Evolutionary conservation across 306 rosid species (phyloP), one percentile per base, ranked within the genome.

Genomic region (barrel medic (Medicago truncatula)): DNA sequence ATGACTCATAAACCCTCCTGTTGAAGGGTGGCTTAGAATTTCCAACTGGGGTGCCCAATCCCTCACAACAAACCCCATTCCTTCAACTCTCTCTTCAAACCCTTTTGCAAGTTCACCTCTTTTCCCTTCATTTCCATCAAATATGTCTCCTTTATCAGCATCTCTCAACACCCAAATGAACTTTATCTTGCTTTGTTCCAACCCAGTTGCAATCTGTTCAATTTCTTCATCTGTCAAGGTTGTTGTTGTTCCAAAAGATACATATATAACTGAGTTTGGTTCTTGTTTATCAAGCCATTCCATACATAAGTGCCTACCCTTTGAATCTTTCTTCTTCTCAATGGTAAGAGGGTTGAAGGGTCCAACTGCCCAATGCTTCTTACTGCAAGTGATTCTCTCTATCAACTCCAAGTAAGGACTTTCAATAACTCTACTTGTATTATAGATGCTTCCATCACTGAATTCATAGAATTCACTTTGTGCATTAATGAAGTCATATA

Each of bases 191-290:
- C 88, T 86, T 58, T 75, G 50, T 25, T 87, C 89, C 68, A 89
- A 87, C 25, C 97, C 92, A 60, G 15, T 40, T 20, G 90, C 93
- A 25, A 89, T 53, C 70, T 91, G 67, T 41, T 59, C 5, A 47
- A 87, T 75, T 49, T 89, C 86, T 28, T 86, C 76, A 1, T 75
- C 80, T 5, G 39, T 54, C 40, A 87, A 78, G 34, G 85, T 50
- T 9, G 89, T 86, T 3, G 90, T 78, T 0, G 97, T 84, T 39
- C 97, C 93, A 49, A 91, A 89, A 23, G 89, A 91, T n/a, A 89
- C 85, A 21, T 89, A 89, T 1, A 88, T 71, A 9, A 89, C 93
- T 0, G 93, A 86, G 0, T 65, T 75, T 1, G 86, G 80, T 18
- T 80, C 76, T 54, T 67, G 75, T 46, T 74, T 57, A 59, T 80